A percentile compares a stretch with the other conserved stretches of the same genome.
phyloP scores from a whole-genome alignment of 192 early-diverging fungal species.

The Coemansia sp. region DNA sequence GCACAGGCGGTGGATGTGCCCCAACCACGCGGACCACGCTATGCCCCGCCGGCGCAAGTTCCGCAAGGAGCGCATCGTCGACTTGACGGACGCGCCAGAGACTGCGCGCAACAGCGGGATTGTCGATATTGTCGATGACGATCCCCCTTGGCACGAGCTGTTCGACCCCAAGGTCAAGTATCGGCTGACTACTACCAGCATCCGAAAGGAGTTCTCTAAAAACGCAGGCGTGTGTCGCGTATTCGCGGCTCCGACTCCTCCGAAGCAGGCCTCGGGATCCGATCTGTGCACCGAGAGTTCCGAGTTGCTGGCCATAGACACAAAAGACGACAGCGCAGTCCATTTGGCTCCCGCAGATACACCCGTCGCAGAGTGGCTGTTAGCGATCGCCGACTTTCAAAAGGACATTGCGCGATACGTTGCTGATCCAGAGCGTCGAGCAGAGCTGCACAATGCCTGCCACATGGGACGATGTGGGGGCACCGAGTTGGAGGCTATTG shows the following conservation, averaged over 20 bases:
- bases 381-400: constrained; percentile 42
- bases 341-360: constrained; percentile 15
- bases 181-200: constrained; percentile 30
- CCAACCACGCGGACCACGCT: constrained; percentile 54
- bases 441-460: background rate
- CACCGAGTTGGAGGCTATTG: background rate
- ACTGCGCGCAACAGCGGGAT: constrained; percentile 42
- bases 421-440: background rate
- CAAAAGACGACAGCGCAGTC: background rate
- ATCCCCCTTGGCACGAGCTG: constrained; percentile 44
- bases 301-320: background rate
- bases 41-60: constrained; percentile 46
- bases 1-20: constrained; percentile 54
- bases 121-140: constrained; percentile 50
- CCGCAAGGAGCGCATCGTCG: constrained; percentile 48
- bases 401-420: constrained; percentile 45
- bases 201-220: constrained; percentile 27
- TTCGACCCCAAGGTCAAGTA: constrained; percentile 53
- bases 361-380: constrained; percentile 38
- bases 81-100: constrained; percentile 32
- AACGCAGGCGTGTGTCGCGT: constrained; percentile 6
- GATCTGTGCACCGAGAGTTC: background rate
- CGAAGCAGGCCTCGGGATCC: background rate
- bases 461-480: background rate
- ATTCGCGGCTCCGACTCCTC: background rate